Evolutionary conservation across 192 early-diverging fungal genomes (phyloP), one percentile per base, ranked within the genome.

Genomic region (Phycomyces blakesleeanus): DNA sequence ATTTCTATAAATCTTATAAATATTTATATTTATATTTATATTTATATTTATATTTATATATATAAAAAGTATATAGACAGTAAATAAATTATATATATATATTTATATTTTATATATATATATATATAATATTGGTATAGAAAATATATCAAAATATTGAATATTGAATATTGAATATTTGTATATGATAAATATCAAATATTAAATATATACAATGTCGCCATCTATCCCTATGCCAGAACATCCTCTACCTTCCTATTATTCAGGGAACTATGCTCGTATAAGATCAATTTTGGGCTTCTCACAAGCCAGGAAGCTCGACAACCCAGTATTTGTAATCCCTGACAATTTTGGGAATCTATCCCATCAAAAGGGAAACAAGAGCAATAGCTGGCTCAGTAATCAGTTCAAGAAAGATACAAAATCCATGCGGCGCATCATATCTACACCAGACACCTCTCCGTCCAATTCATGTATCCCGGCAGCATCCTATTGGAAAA

Each of bases 281-380:
- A 50, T 61, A 38, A 61, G 27, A 51, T 61, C 59, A 37, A 27
- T 61, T 18, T 51, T 61, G 24, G 18, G 49, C n/a, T 12, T 42
- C 22, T 29, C 42, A 29, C 41, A 38, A 22, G 34, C 6, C 26
- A 37, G 27, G 2, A 61, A 29, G 18, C 29, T 26, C 20, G 34
- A 42, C 2, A 27, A n/a, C 9, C 29, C 37, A 5, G 59, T 34
- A 14, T 59, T 61, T n/a, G 40, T 34, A 11, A 11, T 55, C 24
- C 62, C 62, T 14, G 54, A 63, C 38, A 51, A 63, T 54, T 63
- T 63, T 63, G 62, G 62, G 0, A 37, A 52, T 38, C 37, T 55
- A 39, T 24, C 49, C 6, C 40, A 55, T 44, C 38, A 40, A 27
- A 63, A 63, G 24, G 38, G 21, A 27, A 14, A 25, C 51, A 63